A percentile compares a stretch with the other conserved stretches of the same genome.
Conservation (phyloP, 306 rosid species). For the Quercus gilva region DNA sequence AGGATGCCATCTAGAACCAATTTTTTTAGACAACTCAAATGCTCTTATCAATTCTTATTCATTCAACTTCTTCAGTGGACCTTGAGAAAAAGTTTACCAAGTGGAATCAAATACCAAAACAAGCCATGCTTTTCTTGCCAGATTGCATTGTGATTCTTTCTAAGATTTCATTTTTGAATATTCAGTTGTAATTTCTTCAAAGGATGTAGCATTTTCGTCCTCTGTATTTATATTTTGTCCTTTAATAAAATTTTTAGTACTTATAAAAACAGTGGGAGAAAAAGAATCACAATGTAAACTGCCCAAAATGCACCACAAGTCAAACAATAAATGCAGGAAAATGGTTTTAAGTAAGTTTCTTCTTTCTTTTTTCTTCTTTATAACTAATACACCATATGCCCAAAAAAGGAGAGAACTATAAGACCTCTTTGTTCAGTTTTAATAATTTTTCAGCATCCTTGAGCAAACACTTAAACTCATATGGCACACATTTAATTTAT, state of each 20-base stretch:
- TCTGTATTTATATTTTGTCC: background rate
- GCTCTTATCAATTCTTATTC: background rate
- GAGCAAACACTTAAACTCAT: background rate
- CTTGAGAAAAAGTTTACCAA: background rate
- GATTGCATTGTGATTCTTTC: too few species aligned
- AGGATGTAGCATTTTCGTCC: background rate
- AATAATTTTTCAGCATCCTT: slow-evolving; percentile 5
- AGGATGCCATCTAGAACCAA: slow-evolving; percentile 73
- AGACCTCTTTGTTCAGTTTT: background rate
- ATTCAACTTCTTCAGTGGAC: background rate
- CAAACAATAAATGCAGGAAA: background rate
- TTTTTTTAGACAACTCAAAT: slow-evolving; percentile 1
- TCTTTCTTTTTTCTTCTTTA: background rate
- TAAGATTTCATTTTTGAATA: background rate
- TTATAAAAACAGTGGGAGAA: background rate
- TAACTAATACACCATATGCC: background rate
- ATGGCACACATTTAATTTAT: slow-evolving; percentile 4
- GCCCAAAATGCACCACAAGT: background rate
- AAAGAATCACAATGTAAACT: background rate
- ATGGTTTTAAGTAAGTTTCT: background rate
- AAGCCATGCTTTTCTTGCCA: background rate
- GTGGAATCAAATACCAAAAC: background rate
- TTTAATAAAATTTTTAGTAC: background rate
- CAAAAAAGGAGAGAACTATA: background rate
- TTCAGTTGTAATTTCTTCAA: background rate